phyloP scores from a whole-genome alignment of 2,329 filamentous ascomycete genomes.

The Ophiosphaerella herpotricha region DNA sequence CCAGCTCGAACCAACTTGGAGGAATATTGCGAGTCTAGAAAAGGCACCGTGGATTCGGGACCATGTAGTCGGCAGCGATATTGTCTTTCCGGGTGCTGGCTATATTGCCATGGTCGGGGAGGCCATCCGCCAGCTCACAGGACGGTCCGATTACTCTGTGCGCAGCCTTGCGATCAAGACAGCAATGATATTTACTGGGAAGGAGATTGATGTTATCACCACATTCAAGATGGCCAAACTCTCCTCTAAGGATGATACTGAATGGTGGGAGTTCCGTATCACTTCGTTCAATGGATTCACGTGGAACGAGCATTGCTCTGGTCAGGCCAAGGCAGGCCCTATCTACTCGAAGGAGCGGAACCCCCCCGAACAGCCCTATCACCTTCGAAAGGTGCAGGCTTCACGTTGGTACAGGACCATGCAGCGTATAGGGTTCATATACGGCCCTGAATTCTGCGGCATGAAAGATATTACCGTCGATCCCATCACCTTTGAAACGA shows the following conservation, averaged over 20 bases:
- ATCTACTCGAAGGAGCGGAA: background rate
- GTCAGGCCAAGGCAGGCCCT: background rate
- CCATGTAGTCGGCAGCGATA: constrained; percentile 47
- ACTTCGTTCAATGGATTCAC: background rate
- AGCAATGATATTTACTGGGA: constrained; percentile 4
- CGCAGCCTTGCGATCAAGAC: constrained; percentile 5
- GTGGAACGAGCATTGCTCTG: background rate
- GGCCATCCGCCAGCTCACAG: constrained; percentile 11
- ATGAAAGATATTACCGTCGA: background rate
- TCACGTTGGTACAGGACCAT: background rate
- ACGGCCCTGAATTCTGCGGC: background rate
- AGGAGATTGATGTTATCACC: background rate
- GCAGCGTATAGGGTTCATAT: background rate
- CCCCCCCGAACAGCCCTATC: no score
- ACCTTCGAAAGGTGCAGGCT: no score
- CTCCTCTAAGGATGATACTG: background rate
- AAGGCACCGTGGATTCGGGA: constrained; percentile 53
- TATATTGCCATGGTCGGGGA: constrained; percentile 2
- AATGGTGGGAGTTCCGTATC: background rate
- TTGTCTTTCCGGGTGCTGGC: constrained; percentile 47
- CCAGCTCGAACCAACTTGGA: constrained; percentile 3
- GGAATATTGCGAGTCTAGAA: background rate
- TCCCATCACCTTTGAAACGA: background rate
- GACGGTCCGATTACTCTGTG: constrained; percentile 1
- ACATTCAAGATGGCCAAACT: background rate